Base-by-base conservation (phyloP, 1,284 basidiomycete genomes). In the Ustilago sp. region DNA sequence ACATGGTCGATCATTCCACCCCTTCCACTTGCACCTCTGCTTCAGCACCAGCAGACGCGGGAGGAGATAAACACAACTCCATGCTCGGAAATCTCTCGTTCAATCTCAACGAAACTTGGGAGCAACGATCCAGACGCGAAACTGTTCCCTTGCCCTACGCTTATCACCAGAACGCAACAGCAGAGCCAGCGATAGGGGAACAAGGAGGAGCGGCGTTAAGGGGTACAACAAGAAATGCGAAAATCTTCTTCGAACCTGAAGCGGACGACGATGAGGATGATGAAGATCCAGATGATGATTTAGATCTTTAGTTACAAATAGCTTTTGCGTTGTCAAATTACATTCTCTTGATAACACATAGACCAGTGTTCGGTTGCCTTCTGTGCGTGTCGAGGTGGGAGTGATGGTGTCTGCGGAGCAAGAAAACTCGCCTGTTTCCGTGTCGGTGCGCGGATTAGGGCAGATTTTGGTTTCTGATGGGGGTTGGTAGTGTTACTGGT, bases 201-300 rank as follows among this genome's bases (percentile, higher is more conserved):
- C 19, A 23, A n/a, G 53, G 9, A 34, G 47, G 50, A 41, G 17
- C 2, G 19, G 66, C 57, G 17, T 51, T 69, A 53, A 63, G 79
- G 12, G 82, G 81, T 19, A 69, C 57, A 9, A 81, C 80, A 1
- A 78, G 81, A 23, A 76, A 82, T 35, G 78, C 78, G 7, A 75
- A 74, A 36, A 83, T 83, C 69, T 80, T 83, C 32, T 83, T 83
- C 55, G 81, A 83, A 58, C 80, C 82, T 5, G 82, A 83, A 52
- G 68, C 74, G 15, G 82, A 80, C 34, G 82, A 83, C 41, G 82
- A 83, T 59, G 82, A 83, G 57, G 82, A 83, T 43, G 82, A 83
- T 45, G 82, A 83, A 48, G 82, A 83, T 67, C 82, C 82, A 4
- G 82, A 83, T 47, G 82, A 83, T 41, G 82, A 83, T 65, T 56